These are phyloP conservation scores for Beta vulgaris DNA, from an alignment of 148 eudicot genomes.

Conservation along the genomic window DNA sequence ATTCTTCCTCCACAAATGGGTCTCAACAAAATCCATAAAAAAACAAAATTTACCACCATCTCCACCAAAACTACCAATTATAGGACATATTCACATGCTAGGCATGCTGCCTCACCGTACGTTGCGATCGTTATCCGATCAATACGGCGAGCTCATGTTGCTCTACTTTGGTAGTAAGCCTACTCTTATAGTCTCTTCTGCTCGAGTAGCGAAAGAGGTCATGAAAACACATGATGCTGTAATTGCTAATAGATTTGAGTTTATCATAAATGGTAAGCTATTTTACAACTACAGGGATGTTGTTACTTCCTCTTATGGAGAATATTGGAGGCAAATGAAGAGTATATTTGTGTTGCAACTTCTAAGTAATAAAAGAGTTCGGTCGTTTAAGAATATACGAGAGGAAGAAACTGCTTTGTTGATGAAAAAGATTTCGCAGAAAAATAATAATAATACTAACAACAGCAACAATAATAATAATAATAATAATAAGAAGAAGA, in stretches of 20 bases:
- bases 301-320: slow-evolving; percentile 41
- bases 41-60: slow-evolving; percentile 42
- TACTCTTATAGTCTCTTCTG: slow-evolving; percentile 42
- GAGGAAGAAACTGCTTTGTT: slow-evolving; percentile 46
- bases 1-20: slow-evolving; percentile 32
- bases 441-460: too few relatives aligned
- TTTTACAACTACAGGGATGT: slow-evolving; percentile 36
- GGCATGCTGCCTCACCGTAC: slow-evolving; percentile 40
- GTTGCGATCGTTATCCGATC: slow-evolving; percentile 27
- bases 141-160: slow-evolving; percentile 49
- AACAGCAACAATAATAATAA: too few relatives aligned
- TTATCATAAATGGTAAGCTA: slow-evolving; percentile 5
- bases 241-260: slow-evolving; percentile 37
- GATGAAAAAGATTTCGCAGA: slow-evolving; percentile 32
- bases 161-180: slow-evolving; percentile 47
- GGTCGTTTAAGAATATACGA: slow-evolving; percentile 37
- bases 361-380: slow-evolving; percentile 43
- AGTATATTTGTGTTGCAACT: slow-evolving; percentile 53
- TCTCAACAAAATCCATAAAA: not conserved
- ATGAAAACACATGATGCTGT: slow-evolving; percentile 56
- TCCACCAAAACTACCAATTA: slow-evolving; percentile 56
- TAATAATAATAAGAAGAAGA: too few relatives aligned
- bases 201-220: slow-evolving; percentile 40
- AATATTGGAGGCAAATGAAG: slow-evolving; percentile 60
- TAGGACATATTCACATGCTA: slow-evolving; percentile 62